Evolutionary conservation across 768 basidiomycete genomes (phyloP), one percentile per base, ranked within the genome.

Genomic region (Sistotremastrum niveocremeum): DNA sequence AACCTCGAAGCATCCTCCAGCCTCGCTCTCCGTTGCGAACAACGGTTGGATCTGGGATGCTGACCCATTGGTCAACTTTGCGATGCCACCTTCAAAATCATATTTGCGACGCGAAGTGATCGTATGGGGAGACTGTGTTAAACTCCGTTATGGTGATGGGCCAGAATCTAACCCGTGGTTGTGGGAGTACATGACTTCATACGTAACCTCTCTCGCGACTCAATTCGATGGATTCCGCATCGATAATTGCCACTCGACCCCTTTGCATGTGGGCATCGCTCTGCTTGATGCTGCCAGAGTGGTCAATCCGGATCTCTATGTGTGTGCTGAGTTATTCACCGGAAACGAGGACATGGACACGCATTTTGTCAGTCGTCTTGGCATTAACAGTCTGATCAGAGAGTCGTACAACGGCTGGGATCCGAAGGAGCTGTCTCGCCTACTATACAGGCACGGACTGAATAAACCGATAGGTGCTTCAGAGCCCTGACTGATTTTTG

Each of bases 41-140:
- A 99, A 99, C 58, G 95, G 95, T 3, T 99, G 95, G 95, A 90
- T 99, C 52, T 99, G 95, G 94, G 67, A 82, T 52, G 93, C 94
- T 2, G 81, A 99, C 57, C 94, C 95, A 0, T 73, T 98, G 10
- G 72, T 80, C 52, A 97, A 97, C 65, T 99, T 99, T 65, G 95
- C 94, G 6, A 74, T 86, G 9, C 74, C 77, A 30, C 84, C 84
- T 0, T 98, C 94, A 28, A 95, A 93, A 61, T 85, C 90, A 0
- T 99, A 98, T 63, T 72, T 97, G 39, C 82, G 90, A 28, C 84
- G 95, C 42, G 88, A 97, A 61, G 90, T 99, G 46, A 97, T 98
- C 54, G 89, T 81, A 29, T 99, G 95, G 95, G 80, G 81, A 39
- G 95, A 99, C 62, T 98, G 95, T 58, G 95, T 99, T 58, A 99